Conservation (phyloP, 805 yeast genomes). For the Ogataea nakhonphanomensis region DNA sequence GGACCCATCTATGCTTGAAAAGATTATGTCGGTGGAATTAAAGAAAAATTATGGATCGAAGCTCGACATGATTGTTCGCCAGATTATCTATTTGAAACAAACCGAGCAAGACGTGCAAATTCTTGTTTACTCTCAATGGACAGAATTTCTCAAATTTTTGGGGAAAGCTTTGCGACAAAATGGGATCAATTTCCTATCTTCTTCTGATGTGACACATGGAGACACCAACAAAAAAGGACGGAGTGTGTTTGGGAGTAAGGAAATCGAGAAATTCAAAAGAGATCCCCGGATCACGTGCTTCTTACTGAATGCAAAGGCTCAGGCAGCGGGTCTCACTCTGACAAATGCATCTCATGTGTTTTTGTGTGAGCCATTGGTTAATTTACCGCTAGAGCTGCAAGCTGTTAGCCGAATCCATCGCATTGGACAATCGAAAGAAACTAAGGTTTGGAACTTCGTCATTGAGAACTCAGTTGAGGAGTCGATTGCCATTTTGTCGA, state of each 20-base stretch:
- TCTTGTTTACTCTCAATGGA: conserved; percentile 88
- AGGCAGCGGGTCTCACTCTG: conserved; percentile 87
- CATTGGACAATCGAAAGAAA: conserved; percentile 79
- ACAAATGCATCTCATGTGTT: conserved; percentile 92
- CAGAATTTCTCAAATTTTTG: conserved; percentile 63
- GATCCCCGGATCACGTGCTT: conserved; percentile 72
- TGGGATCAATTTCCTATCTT: conserved; percentile 54
- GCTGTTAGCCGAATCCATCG: conserved; percentile 91
- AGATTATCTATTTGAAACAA: conserved; percentile 58
- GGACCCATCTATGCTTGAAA: conserved; percentile 38
- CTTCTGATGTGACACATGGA: conserved; percentile 30
- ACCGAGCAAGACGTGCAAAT: conserved; percentile 68
- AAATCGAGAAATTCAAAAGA: conserved; percentile 58
- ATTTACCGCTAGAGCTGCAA: conserved; percentile 82
- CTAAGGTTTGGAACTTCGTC: conserved; percentile 91
- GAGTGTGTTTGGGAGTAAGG: conserved; percentile 25
- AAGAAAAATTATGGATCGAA: conserved; percentile 73
- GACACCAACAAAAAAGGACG: conserved; percentile 1
- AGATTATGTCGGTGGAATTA: conserved; percentile 43
- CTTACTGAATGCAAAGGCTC: conserved; percentile 76
- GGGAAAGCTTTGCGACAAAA: conserved; percentile 62
- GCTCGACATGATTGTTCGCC: conserved; percentile 76
- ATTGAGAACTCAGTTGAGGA: conserved; percentile 86
- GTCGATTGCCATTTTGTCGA: conserved; percentile 67
- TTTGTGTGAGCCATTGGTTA: conserved; percentile 88